phyloP scores from a whole-genome alignment of 2,329 filamentous ascomycete genomes.

The Stachybotrys echinatus region DNA sequence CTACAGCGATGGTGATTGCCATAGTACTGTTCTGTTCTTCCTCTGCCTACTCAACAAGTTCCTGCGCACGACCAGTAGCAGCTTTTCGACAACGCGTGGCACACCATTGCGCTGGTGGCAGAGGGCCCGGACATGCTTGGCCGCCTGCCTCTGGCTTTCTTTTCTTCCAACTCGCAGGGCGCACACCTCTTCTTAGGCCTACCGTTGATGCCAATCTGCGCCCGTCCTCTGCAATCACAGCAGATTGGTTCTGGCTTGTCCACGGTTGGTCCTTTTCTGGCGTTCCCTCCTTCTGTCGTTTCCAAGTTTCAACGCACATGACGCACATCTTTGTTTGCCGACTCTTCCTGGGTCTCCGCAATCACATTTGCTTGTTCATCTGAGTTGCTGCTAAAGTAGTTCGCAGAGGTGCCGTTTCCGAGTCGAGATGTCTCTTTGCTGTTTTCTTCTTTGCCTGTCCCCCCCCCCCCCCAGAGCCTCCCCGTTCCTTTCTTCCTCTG shows the following conservation, averaged over 20 bases:
- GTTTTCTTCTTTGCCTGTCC: not conserved
- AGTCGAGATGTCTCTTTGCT: not conserved
- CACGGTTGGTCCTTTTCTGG: too few relatives aligned
- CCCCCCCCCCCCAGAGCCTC: not conserved
- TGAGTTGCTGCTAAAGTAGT: not conserved
- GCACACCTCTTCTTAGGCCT: too few relatives aligned
- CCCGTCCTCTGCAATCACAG: too few relatives aligned
- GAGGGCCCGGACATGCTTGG: constrained; percentile 5
- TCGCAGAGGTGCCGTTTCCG: not conserved
- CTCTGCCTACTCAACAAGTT: constrained; percentile 9
- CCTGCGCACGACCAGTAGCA: constrained; percentile 9
- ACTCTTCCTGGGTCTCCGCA: too few relatives aligned
- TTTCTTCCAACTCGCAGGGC: too few relatives aligned
- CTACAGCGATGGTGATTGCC: constrained; percentile 11
- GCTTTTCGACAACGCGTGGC: constrained; percentile 8
- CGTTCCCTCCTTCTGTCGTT: too few relatives aligned
- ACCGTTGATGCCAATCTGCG: too few relatives aligned
- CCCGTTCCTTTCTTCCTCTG: not conserved
- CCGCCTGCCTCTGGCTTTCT: too few relatives aligned
- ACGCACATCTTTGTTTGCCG: too few relatives aligned
- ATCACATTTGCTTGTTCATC: too few relatives aligned
- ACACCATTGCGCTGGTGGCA: constrained; percentile 8
- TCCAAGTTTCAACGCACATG: too few relatives aligned
- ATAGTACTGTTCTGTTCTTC: constrained; percentile 11
- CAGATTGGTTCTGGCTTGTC: too few relatives aligned